These are phyloP conservation scores for Salix exigua DNA, from an alignment of 345 rosid genomes.

Conservation along the genomic window DNA sequence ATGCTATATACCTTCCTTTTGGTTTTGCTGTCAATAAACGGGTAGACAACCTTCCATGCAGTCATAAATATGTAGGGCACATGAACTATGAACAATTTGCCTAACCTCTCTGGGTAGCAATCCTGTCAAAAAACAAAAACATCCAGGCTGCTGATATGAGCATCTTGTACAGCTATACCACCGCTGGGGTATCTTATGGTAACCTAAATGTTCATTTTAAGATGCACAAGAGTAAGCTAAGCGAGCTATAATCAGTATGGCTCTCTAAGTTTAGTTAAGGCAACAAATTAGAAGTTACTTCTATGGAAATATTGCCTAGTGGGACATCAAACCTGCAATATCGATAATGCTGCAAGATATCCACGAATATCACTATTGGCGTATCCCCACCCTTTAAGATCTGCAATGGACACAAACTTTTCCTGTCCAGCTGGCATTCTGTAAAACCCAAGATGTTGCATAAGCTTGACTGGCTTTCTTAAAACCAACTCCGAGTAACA, in stretches of 20 bases:
- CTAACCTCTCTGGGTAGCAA: constrained; percentile 85
- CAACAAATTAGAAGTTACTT: not conserved
- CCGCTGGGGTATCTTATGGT: not conserved
- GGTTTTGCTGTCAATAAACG: constrained; percentile 76
- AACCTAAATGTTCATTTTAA: not conserved
- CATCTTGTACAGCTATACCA: not conserved
- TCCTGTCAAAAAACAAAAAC: constrained; percentile 45
- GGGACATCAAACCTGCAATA: constrained; percentile 60
- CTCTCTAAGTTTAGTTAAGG: not conserved
- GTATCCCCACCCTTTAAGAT: constrained; percentile 91
- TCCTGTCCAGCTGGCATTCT: constrained; percentile 85
- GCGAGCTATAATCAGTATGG: not conserved
- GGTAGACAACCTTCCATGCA: constrained; percentile 79
- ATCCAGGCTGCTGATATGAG: constrained; percentile 1
- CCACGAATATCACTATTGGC: constrained; percentile 70
- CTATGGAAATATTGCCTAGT: not conserved
- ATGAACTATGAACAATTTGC: constrained; percentile 61
- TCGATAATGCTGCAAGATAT: constrained; percentile 60
- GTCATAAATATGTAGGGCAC: constrained; percentile 81
- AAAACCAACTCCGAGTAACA: not conserved
- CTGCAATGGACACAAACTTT: constrained; percentile 59
- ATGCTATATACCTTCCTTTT: constrained; percentile 62
- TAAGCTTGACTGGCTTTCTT: constrained; percentile 5
- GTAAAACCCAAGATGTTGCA: constrained; percentile 2
- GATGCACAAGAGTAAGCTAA: not conserved